Evolutionary conservation across 2,329 filamentous ascomycete species (phyloP).

Genomic region (Dendrostoma leiphaemia): DNA sequence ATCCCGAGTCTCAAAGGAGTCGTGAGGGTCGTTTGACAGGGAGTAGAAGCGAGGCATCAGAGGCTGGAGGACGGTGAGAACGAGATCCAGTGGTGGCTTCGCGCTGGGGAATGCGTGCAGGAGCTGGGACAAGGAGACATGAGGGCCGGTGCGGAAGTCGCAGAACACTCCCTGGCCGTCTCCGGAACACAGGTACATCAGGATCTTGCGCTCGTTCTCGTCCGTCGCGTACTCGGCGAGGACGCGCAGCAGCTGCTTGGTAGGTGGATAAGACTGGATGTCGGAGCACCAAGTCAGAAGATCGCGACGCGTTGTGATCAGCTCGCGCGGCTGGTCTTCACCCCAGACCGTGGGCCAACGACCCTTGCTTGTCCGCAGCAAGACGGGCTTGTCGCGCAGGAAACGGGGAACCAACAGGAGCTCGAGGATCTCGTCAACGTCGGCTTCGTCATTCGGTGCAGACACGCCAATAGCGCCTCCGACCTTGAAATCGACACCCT

Average conservation of each 20-base stretch:
- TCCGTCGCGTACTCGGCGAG: constrained; percentile 82
- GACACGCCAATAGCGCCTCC: constrained; percentile 93
- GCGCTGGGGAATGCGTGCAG: constrained; percentile 89
- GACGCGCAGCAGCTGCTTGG: constrained; percentile 80
- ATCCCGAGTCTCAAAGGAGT: constrained; percentile 66
- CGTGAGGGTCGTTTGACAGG: constrained; percentile 90
- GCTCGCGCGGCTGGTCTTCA: constrained; percentile 77
- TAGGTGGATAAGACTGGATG: constrained; percentile 88
- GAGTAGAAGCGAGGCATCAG: constrained; percentile 99
- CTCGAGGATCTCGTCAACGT: constrained; percentile 84
- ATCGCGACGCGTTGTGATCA: constrained; percentile 88
- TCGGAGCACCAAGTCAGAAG: constrained; percentile 96
- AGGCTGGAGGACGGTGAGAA: constrained; percentile 78
- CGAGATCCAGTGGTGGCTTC: constrained; percentile 78
- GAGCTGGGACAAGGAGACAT: constrained; percentile 82
- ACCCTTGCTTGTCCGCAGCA: constrained; percentile 74
- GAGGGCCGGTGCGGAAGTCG: constrained; percentile 85
- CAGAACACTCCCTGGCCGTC: constrained; percentile 93
- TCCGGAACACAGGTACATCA: constrained; percentile 80
- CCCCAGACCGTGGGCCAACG: constrained; percentile 99
- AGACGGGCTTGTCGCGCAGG: constrained; percentile 78
- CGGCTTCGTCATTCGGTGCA: constrained; percentile 74
- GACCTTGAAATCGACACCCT: constrained; percentile 87
- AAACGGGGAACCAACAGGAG: constrained; percentile 77
- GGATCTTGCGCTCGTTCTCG: constrained; percentile 81